These are phyloP conservation scores for Boletellus ananas DNA, from an alignment of 768 basidiomycete species.

Conservation along the genomic window DNA sequence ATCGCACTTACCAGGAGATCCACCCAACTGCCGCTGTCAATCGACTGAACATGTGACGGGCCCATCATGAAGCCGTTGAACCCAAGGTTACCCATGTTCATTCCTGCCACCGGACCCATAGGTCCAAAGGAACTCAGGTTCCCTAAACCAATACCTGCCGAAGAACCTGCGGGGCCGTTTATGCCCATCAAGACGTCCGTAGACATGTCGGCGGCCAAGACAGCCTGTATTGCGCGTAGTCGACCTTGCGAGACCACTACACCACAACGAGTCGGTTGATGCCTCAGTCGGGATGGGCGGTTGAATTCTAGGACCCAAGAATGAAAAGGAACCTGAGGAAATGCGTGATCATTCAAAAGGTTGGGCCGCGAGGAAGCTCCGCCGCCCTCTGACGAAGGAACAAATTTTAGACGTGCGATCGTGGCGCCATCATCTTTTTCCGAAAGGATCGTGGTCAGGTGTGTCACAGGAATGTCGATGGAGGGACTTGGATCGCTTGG, in stretches of 20 bases:
- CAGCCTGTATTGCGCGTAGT: constrained; percentile 72
- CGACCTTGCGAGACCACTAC: constrained; percentile 71
- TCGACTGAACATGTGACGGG: constrained; percentile 19
- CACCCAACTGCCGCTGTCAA: constrained; percentile 26
- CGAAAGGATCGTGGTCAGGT: constrained; percentile 46
- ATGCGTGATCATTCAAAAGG: constrained; percentile 22
- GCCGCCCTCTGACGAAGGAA: constrained; percentile 22
- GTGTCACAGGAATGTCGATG: constrained; percentile 48
- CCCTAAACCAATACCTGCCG: constrained; percentile 17
- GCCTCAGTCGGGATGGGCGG: constrained; percentile 17
- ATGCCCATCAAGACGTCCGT: constrained; percentile 26
- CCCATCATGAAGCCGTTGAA: constrained; percentile 22
- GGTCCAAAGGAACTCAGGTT: constrained; percentile 24
- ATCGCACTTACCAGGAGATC: constrained; percentile 28
- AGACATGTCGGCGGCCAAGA: constrained; percentile 35
- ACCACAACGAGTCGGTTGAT: constrained; percentile 46
- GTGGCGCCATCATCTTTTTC: constrained; percentile 45
- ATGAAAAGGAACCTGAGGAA: constrained; percentile 25
- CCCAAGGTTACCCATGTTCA: constrained; percentile 24
- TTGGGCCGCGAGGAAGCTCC: constrained; percentile 10
- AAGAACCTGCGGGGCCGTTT: constrained; percentile 10
- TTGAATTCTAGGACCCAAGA: constrained; percentile 77
- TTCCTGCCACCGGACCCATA: constrained; percentile 17
- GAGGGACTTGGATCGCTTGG: constrained; percentile 14
- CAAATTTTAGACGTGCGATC: constrained; percentile 50